Conservation (phyloP, 208 protist species). For the Wallacemonas rigidus region DNA sequence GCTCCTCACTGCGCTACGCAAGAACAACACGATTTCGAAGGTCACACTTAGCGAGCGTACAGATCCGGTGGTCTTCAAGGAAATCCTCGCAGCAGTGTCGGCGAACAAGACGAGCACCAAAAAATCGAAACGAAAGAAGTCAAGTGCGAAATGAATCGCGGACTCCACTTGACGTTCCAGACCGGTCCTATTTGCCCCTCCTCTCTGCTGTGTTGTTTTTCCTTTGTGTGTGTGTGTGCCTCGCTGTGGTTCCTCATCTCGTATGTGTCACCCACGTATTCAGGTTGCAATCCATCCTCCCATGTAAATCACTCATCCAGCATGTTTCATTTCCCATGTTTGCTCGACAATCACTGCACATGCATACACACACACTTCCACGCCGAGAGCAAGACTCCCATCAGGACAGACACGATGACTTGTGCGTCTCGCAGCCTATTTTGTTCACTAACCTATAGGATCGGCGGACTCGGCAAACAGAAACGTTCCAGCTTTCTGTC, state of each 20-base stretch:
- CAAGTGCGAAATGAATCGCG: constrained; percentile 3
- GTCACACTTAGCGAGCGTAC: constrained; percentile 69
- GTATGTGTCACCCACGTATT: not conserved
- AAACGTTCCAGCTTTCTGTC: too few species aligned
- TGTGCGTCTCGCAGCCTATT: too few species aligned
- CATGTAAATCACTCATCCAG: constrained; percentile 3
- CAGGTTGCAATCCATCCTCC: not conserved
- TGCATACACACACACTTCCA: too few species aligned
- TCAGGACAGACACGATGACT: too few species aligned
- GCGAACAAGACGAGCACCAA: constrained; percentile 37
- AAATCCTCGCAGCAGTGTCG: constrained; percentile 55
- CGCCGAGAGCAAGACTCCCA: too few species aligned
- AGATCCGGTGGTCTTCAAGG: constrained; percentile 59
- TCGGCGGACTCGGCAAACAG: too few species aligned
- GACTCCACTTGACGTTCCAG: not conserved
- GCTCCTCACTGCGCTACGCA: constrained; percentile 53
- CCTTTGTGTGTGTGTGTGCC: constrained; percentile 10
- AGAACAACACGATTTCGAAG: constrained; percentile 49
- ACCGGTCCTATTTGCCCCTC: not conserved
- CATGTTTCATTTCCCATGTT: not conserved
- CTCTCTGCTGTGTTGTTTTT: constrained; percentile 10
- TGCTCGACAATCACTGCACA: not conserved
- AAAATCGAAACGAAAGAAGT: constrained; percentile 43
- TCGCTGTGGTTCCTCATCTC: not conserved
- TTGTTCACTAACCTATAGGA: too few species aligned